Conservation (phyloP, 139 green algal genomes). For the Desmodesmus armatus region DNA sequence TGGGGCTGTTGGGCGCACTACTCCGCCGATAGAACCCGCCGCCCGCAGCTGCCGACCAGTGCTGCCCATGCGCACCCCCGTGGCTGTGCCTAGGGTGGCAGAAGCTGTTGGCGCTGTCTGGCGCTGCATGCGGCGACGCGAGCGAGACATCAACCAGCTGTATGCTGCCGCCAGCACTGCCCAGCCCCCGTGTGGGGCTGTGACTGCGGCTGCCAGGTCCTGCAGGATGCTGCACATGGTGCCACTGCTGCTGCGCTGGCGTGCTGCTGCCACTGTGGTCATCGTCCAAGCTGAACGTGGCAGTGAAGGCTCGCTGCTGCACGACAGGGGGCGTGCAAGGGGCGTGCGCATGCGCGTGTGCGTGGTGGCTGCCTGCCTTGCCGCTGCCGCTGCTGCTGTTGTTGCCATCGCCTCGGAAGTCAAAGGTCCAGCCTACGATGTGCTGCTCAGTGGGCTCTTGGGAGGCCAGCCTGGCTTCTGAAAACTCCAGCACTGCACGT, state of each 20-base stretch:
- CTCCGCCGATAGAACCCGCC: no score
- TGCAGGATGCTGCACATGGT: not conserved
- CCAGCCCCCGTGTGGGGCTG: not conserved
- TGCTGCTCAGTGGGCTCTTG: not conserved
- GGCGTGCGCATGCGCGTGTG: not conserved
- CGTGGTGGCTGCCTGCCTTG: not conserved
- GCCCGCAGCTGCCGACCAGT: no score
- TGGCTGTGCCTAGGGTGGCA: no score
- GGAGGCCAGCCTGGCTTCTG: conserved; percentile 4
- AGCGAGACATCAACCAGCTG: no score
- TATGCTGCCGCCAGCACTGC: not conserved
- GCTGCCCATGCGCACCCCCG: no score
- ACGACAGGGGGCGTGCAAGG: not conserved
- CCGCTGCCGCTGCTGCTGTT: conserved; percentile 22
- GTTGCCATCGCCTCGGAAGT: not conserved
- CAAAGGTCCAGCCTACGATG: no score
- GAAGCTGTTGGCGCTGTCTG: no score
- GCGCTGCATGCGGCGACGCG: not conserved
- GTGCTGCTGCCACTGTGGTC: conserved; percentile 25
- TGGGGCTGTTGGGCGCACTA: no score
- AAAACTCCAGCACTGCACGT: conserved; percentile 75
- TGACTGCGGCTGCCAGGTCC: not conserved
- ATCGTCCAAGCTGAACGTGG: conserved; percentile 8
- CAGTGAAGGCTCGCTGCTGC: not conserved
- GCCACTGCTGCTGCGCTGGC: not conserved